Conservation (phyloP, 495 filamentous ascomycete species). For the Penicillium coffeae region DNA sequence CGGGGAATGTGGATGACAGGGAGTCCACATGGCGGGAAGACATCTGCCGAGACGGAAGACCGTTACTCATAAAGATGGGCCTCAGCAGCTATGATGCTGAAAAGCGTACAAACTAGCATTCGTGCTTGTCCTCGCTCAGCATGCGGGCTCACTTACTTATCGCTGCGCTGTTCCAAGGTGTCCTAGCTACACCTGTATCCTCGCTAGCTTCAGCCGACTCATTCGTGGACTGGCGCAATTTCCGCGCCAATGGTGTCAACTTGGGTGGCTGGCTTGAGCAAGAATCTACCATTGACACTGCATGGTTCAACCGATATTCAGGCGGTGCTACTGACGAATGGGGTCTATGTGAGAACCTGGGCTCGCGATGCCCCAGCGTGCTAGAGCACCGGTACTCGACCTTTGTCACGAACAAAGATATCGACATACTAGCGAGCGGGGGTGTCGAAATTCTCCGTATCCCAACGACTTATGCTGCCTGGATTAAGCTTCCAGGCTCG, state of each 20-base stretch:
- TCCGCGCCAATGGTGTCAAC: conserved; percentile 26
- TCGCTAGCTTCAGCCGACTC: conserved; percentile 1
- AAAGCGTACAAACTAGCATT: no score
- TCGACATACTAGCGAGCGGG: conserved; percentile 22
- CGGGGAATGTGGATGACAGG: no score
- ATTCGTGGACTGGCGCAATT: conserved; percentile 24
- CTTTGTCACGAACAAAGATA: conserved; percentile 25
- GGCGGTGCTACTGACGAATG: conserved; percentile 27
- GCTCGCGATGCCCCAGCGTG: conserved; percentile 17
- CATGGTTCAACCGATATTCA: conserved; percentile 23
- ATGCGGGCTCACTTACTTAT: no score
- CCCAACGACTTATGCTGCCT: conserved; percentile 26
- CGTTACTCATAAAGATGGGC: no score
- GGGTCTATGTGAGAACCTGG: conserved; percentile 25
- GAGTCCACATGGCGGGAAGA: no score
- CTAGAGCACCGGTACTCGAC: conserved; percentile 29
- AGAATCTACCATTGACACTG: conserved; percentile 29
- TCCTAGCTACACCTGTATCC: no score
- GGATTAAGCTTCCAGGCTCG: conserved; percentile 28
- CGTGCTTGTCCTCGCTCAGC: no score
- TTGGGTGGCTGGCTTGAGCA: conserved; percentile 34
- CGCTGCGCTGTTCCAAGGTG: no score
- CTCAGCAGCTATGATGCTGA: no score
- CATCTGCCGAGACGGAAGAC: no score
- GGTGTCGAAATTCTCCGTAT: conserved; percentile 29